Percentiles rank a stretch among this genome's conserved stretches.
Conservation (phyloP, 148 eudicot species). For the Oxyria digyna region DNA sequence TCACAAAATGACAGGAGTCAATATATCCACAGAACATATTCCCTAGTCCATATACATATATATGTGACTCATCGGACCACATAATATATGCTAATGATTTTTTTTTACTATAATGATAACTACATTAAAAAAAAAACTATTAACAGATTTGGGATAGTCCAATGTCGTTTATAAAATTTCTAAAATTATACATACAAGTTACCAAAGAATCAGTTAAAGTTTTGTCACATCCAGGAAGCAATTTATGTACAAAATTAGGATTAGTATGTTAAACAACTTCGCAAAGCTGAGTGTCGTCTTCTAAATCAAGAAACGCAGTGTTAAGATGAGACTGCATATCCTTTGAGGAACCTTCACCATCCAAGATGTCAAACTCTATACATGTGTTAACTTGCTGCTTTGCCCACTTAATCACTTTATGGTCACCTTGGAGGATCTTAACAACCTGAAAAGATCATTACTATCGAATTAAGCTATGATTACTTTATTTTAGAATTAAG, state of each 20-base stretch:
- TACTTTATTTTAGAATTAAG: too few species aligned
- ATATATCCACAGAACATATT: neutral
- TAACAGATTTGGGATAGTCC: neutral
- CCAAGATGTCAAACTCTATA: constrained; percentile 21
- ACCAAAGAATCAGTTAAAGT: too few species aligned
- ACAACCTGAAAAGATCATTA: constrained; percentile 26
- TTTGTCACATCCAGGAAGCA: too few species aligned
- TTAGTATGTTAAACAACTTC: too few species aligned
- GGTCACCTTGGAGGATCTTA: constrained; percentile 76
- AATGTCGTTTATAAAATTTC: neutral
- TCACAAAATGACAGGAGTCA: neutral
- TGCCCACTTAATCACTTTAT: constrained; percentile 60
- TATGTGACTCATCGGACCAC: neutral
- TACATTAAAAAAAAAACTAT: neutral
- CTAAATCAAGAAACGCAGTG: constrained; percentile 38
- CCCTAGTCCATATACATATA: neutral
- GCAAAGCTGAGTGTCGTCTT: constrained; percentile 20
- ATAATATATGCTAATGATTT: neutral
- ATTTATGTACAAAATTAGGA: too few species aligned
- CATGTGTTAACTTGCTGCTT: constrained; percentile 29
- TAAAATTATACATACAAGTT: too few species aligned
- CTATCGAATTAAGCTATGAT: neutral
- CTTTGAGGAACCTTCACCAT: constrained; percentile 25
- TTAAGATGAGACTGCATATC: constrained; percentile 46
- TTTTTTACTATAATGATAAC: neutral